Percentiles rank a stretch among this genome's conserved stretches.
Evolutionary conservation across 306 rosid genomes (phyloP).

Genomic region (Adenanthera pavonina): DNA sequence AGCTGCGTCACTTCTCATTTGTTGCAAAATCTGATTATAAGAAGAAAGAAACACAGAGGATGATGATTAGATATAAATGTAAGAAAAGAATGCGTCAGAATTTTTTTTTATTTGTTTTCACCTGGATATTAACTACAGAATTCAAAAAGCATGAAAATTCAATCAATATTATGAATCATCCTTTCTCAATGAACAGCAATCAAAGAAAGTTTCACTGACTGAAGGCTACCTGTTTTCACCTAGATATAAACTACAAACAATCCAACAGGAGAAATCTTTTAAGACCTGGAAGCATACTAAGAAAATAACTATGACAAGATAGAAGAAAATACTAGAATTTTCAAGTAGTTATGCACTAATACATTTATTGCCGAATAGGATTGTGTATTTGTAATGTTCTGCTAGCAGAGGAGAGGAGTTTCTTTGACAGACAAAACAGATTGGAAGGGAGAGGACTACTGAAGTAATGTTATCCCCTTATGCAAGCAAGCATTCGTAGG

Average conservation of each 20-base stretch:
- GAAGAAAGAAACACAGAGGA: slow-evolving; percentile 24
- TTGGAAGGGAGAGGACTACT: not conserved
- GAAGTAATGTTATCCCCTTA: not conserved
- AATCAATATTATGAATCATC: not conserved
- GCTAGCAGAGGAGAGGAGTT: not conserved
- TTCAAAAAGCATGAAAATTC: not conserved
- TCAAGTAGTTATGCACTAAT: not conserved
- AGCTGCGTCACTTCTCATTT: slow-evolving; percentile 73
- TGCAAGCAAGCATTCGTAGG: not conserved
- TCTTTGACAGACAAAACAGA: not conserved
- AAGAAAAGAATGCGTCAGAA: slow-evolving; percentile 5
- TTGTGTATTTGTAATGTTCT: not conserved
- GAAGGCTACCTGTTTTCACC: not conserved
- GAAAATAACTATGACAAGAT: not conserved
- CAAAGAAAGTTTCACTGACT: not conserved
- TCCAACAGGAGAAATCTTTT: not conserved
- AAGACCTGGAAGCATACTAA: not conserved
- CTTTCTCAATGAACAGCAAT: not conserved
- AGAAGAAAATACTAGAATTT: not conserved
- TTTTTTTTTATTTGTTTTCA: not conserved
- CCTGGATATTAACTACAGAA: not conserved
- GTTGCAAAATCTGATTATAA: slow-evolving; percentile 72
- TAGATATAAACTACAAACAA: not conserved
- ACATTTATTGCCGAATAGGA: not conserved
- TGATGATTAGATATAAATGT: slow-evolving; percentile 1